These are phyloP conservation scores for Wallacemonas collosoma DNA, from an alignment of 208 protist genomes.

Conservation along the genomic window DNA sequence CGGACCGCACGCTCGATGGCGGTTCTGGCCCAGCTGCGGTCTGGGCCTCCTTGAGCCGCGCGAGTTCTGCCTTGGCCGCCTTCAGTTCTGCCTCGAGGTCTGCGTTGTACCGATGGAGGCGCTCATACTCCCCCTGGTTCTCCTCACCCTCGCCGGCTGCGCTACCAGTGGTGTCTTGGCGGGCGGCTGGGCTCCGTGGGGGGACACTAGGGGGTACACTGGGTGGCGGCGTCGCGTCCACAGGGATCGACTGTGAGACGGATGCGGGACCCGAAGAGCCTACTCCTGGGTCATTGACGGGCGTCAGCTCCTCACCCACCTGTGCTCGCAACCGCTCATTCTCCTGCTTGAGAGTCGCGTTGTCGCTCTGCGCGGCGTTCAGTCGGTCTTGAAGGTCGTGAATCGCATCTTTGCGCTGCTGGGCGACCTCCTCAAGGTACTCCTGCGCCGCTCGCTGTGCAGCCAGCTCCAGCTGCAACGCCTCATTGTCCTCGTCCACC, in stretches of 20 bases:
- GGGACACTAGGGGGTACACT: conserved; percentile 12
- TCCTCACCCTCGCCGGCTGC: not conserved
- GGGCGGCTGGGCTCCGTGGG: not conserved
- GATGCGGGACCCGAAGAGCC: not conserved
- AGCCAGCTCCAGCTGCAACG: not conserved
- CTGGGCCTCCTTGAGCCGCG: not conserved
- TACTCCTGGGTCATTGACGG: not conserved
- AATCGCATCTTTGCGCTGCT: conserved; percentile 13
- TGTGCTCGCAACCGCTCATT: conserved; percentile 12
- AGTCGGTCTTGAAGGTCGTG: conserved; percentile 13
- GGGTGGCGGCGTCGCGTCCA: conserved; percentile 13
- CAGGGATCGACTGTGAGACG: conserved; percentile 6
- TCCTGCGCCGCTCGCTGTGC: conserved; percentile 21
- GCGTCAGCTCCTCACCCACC: not conserved
- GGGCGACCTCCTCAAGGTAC: conserved; percentile 20
- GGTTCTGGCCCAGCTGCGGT: not conserved
- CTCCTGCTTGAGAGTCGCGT: conserved; percentile 6
- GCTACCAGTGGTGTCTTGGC: not conserved
- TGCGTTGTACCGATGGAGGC: conserved; percentile 1
- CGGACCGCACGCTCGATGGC: conserved; percentile 7
- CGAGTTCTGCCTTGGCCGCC: not conserved
- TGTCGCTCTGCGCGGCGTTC: not conserved
- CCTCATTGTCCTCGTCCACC: not conserved
- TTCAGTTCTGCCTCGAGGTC: conserved; percentile 16
- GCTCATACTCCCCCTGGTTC: not conserved